Base-by-base conservation (phyloP, 1,284 basidiomycete species). In the Ceratobasidium sp. region DNA sequence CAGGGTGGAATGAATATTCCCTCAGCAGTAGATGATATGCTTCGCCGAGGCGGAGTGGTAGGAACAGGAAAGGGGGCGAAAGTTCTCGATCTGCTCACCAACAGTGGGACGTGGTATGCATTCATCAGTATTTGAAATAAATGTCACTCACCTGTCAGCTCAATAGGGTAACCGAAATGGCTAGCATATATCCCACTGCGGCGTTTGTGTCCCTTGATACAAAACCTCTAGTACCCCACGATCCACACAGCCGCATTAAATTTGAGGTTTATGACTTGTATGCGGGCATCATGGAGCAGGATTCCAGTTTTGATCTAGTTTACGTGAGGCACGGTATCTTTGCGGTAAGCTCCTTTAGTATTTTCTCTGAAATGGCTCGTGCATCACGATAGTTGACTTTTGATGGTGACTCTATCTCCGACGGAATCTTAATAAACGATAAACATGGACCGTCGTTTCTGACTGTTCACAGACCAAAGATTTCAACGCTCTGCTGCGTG, bases 231-330 rank as follows among this genome's bases (percentile, higher is more conserved):
- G 23, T 49, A 1, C 40, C 71, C 10, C 71, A 51, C 9, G 33
- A 23, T 20, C 71, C 71, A 28, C 71, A 75, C 28, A 10, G 9
- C 4, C 40, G 71, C n/a, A 64, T 64, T 39, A 61, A 46, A 20
- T 75, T n/a, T 51, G 42, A 75, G 33, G 71, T 56, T 20, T 75
- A 64, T 26, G 33, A 64, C 49, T 10, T 75, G 4, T 75, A 75
- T 40, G 71, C 71, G 2, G 60, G 71, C 7, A 51, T 75, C 7
- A 20, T 46, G 26, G 71, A 61, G n/a, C 58, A 53, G 4, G 71
- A 73, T 39, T 40, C 42, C 4, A 61, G 6, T 33, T 73, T 73
- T 39, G 71, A 75, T n/a, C 46, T 75, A 4, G 71, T 64, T 18
- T 58, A 75, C 40, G 10, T 58, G 20, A 72, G 40, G n/a, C 53